Base-by-base conservation (phyloP, 78 protist species). In the Dictyostelium purpureum region DNA sequence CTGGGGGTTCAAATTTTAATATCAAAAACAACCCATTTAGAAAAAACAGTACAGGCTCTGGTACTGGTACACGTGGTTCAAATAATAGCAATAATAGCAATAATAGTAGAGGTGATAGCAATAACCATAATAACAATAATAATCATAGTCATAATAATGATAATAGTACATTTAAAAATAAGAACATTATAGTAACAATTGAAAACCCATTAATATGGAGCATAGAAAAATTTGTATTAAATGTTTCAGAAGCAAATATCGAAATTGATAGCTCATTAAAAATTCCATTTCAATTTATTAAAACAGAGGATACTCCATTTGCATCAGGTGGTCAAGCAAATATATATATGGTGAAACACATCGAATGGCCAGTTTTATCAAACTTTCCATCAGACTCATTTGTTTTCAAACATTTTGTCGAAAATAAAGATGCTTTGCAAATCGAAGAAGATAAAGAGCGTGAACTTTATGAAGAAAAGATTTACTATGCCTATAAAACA, bases 251-350 rank as follows among this genome's bases (percentile, higher is more conserved):
- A n/a, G 5, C 43, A n/a, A 18, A 18, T 6, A 69, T 69, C 5
- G 76, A 69, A 6, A 69, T 69, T 69, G 76, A 69, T 21, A 45
- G n/a, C 3, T 69, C 76, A n/a, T n/a, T 69, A 35, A 69, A n/a
- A 40, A 69, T 69, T 21, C 76, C 76, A 35, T 35, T 52, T 11
- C 12, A 9, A 24, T 38, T 6, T 35, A 69, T 69, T 21, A 40
- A 40, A 2, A 69, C 76, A 7, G 76, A 69, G 1, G 4, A 6
- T 7, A 40, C 35, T n/a, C 51, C 76, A 40, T 69, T 69, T 40
- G 76, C 76, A 35, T 38, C 51, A 4, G 76, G 76, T n/a, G 76
- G 76, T 10, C 76, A 69, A 69, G 76, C 76, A 35, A 69, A 38
- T 38, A 69, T 69, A 18, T 69, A 40, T 24, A 69, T 40, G 76